Evolutionary conservation across 805 yeast species (phyloP).

Genomic region (Maudiozyma saulgeensis): DNA sequence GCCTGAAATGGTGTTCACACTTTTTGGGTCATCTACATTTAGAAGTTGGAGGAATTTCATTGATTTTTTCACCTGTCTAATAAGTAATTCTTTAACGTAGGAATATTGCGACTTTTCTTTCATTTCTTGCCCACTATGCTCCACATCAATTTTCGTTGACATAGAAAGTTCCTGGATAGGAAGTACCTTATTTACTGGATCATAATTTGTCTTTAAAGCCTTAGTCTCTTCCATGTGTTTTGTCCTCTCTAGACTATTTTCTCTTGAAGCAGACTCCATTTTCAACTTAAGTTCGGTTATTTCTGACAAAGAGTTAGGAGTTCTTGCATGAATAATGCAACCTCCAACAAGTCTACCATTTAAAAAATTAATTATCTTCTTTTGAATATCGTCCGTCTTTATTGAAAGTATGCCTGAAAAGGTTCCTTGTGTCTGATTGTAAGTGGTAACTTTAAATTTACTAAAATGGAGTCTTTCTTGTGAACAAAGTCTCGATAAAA

Average conservation of each 20-base stretch:
- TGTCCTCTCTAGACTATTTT: not conserved
- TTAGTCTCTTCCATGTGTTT: not conserved
- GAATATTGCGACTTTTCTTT: not conserved
- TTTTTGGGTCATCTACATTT: slow-evolving; percentile 27
- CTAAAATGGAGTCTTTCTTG: slow-evolving; percentile 13
- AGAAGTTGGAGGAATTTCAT: slow-evolving; percentile 29
- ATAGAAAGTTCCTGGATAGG: no score
- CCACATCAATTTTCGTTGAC: no score
- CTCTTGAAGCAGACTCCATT: not conserved
- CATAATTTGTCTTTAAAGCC: no score
- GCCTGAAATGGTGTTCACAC: slow-evolving; percentile 26
- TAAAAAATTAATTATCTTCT: slow-evolving; percentile 13
- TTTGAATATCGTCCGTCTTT: slow-evolving; percentile 14
- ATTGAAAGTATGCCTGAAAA: slow-evolving; percentile 21
- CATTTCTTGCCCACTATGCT: not conserved
- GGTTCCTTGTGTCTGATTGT: slow-evolving; percentile 9
- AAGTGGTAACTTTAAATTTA: slow-evolving; percentile 3
- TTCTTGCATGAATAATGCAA: slow-evolving; percentile 4
- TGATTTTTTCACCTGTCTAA: slow-evolving; percentile 23
- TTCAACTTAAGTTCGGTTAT: not conserved
- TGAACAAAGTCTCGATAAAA: slow-evolving; percentile 17
- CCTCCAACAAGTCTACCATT: slow-evolving; percentile 25
- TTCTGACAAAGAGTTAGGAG: not conserved
- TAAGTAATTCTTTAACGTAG: slow-evolving; percentile 16
- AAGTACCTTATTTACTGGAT: no score